These are phyloP conservation scores for Lathyrus aphaca DNA, from an alignment of 306 rosid genomes.

Conservation along the genomic window DNA sequence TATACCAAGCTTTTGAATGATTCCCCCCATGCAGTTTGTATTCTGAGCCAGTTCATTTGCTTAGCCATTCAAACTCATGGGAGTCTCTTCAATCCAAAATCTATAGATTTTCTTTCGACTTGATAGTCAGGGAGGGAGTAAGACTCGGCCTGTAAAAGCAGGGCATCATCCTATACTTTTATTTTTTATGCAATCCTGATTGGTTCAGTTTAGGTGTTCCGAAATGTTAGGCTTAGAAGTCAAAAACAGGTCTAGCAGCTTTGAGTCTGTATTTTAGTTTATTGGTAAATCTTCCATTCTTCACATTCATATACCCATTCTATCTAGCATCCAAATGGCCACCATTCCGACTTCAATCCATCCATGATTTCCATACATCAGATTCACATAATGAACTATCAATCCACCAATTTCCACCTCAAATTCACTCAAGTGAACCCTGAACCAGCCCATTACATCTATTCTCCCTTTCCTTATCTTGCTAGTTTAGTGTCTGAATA, in stretches of 20 bases:
- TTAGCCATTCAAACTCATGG: constrained; percentile 17
- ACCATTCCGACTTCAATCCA: constrained; percentile 18
- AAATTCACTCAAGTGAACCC: neutral
- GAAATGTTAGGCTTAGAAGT: constrained; percentile 22
- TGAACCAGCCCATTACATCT: constrained; percentile 13
- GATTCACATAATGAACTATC: constrained; percentile 10
- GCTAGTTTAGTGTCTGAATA: constrained; percentile 22
- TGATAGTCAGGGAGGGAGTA: neutral
- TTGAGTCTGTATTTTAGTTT: constrained; percentile 1
- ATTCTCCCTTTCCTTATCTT: constrained; percentile 24
- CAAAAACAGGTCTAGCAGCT: constrained; percentile 24
- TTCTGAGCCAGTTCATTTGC: constrained; percentile 17
- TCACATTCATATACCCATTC: neutral
- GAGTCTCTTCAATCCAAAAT: constrained; percentile 27
- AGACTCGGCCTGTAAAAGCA: neutral
- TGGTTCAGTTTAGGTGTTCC: constrained; percentile 8
- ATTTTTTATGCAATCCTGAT: constrained; percentile 5
- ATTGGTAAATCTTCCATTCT: constrained; percentile 26
- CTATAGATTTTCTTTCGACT: constrained; percentile 7
- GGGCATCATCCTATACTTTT: constrained; percentile 21
- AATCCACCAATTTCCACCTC: constrained; percentile 2
- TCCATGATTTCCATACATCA: constrained; percentile 7
- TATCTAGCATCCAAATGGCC: constrained; percentile 6
- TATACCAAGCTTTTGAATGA: neutral
- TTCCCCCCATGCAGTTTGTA: constrained; percentile 18